Conservation (phyloP, 2,329 filamentous ascomycete species). For the Rhytidhysteron rufulum region DNA sequence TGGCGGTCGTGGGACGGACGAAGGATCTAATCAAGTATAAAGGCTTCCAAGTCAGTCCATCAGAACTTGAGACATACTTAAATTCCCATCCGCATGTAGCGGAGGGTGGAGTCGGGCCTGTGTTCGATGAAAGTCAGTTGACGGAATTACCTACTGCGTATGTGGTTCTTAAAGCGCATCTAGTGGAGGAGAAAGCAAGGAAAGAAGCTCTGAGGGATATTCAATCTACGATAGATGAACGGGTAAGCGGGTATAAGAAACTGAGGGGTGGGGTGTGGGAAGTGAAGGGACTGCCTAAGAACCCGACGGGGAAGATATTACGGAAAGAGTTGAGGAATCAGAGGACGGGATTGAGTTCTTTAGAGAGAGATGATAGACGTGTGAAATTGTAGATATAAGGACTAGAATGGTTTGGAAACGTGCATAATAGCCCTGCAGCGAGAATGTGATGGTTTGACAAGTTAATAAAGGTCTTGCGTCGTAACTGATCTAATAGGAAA, state of each 20-base stretch:
- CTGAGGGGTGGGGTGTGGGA: constrained; percentile 37
- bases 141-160: constrained; percentile 26
- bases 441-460: too few species aligned
- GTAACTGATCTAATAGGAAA: too few species aligned
- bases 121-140: constrained; percentile 32
- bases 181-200: constrained; percentile 8
- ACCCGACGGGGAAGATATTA: constrained; percentile 37
- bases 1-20: constrained; percentile 76
- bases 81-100: constrained; percentile 28
- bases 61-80: constrained; percentile 36
- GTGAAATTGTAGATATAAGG: constrained; percentile 6
- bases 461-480: too few species aligned
- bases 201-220: constrained; percentile 10
- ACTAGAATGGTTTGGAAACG: background rate
- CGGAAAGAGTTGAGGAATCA: constrained; percentile 1
- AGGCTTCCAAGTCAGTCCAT: constrained; percentile 37
- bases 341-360: constrained; percentile 9
- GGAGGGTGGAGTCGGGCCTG: constrained; percentile 37
- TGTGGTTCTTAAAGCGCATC: constrained; percentile 7
- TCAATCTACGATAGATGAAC: constrained; percentile 26
- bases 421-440: too few species aligned
- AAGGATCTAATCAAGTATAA: constrained; percentile 24
- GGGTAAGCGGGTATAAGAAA: constrained; percentile 37
- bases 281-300: constrained; percentile 37
- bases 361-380: constrained; percentile 10